Evolutionary conservation across 768 basidiomycete genomes (phyloP).

Genomic region (Cyathus striatus): DNA sequence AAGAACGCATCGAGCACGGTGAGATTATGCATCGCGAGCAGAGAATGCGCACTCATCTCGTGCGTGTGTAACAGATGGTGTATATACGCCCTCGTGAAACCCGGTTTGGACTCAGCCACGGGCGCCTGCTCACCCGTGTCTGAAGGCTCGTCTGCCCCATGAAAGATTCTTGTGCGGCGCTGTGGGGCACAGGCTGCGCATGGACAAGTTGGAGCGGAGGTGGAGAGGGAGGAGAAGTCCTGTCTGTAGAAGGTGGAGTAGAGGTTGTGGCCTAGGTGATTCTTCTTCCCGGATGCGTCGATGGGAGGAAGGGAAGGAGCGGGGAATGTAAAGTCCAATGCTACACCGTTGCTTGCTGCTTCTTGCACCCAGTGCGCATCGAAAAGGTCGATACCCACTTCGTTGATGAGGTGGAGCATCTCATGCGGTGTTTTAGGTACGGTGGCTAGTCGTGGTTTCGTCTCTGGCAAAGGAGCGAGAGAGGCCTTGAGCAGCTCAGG

Average conservation of each 20-base stretch:
- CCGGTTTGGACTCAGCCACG: constrained; percentile 15
- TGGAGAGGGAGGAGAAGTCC: constrained; percentile 60
- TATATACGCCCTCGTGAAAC: constrained; percentile 58
- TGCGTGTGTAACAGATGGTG: constrained; percentile 87
- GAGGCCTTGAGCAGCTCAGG: constrained; percentile 53
- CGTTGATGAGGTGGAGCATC: constrained; percentile 57
- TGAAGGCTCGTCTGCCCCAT: constrained; percentile 37
- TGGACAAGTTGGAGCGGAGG: too few relatives aligned
- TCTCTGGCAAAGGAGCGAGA: constrained; percentile 41
- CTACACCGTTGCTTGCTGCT: constrained; percentile 67
- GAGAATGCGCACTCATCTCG: constrained; percentile 82
- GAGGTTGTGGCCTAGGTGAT: constrained; percentile 67
- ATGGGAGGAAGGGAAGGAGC: constrained; percentile 10
- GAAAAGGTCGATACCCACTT: constrained; percentile 72
- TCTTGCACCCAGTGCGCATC: constrained; percentile 69
- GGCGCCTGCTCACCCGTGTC: constrained; percentile 4
- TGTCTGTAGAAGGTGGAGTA: constrained; percentile 52
- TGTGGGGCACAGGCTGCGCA: constrained; percentile 36
- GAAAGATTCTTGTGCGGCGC: constrained; percentile 29
- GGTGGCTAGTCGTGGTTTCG: constrained; percentile 63
- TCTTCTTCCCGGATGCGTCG: constrained; percentile 11
- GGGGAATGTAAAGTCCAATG: constrained; percentile 77
- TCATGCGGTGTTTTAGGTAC: constrained; percentile 64
- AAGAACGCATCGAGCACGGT: too few relatives aligned
- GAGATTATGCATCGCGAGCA: too few relatives aligned